Conservation (phyloP, 2,329 filamentous ascomycete species). For the Emericellopsis atlantica region DNA sequence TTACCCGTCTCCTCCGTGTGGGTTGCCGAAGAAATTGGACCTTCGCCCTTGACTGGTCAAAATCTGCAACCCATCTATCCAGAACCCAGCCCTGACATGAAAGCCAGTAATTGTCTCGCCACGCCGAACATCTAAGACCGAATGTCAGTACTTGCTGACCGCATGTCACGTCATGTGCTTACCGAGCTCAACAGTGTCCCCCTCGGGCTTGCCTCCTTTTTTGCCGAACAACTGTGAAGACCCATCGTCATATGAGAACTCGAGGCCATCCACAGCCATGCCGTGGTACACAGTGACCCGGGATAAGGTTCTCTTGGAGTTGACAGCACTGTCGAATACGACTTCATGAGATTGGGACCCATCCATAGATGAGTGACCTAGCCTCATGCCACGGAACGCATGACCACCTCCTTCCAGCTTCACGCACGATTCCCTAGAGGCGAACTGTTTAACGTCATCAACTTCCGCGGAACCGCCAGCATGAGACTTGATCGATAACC, state of each 20-base stretch:
- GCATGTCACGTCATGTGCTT: slow-evolving; percentile 16
- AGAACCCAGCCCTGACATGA: slow-evolving; percentile 63
- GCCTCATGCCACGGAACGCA: slow-evolving; percentile 45
- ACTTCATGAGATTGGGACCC: slow-evolving; percentile 59
- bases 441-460: slow-evolving; percentile 60
- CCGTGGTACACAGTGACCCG: slow-evolving; percentile 69
- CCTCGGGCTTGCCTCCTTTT: slow-evolving; percentile 54
- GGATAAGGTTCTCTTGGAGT: slow-evolving; percentile 61
- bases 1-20: slow-evolving; percentile 69
- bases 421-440: slow-evolving; percentile 58
- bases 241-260: slow-evolving; percentile 85
- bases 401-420: slow-evolving; percentile 50
- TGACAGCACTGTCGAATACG: slow-evolving; percentile 56
- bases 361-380: slow-evolving; percentile 62
- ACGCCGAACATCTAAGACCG: slow-evolving; percentile 56
- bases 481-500: slow-evolving; percentile 62
- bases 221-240: slow-evolving; percentile 81
- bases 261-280: slow-evolving; percentile 66
- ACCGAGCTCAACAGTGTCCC: slow-evolving; percentile 69
- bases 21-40: slow-evolving; percentile 75
- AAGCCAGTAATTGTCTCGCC: slow-evolving; percentile 87
- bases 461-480: slow-evolving; percentile 63
- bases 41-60: slow-evolving; percentile 80
- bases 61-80: slow-evolving; percentile 83
- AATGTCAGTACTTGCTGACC: neutral